Base-by-base conservation (phyloP, 1,139 yeast species). In the Protomyces pachydermus region DNA sequence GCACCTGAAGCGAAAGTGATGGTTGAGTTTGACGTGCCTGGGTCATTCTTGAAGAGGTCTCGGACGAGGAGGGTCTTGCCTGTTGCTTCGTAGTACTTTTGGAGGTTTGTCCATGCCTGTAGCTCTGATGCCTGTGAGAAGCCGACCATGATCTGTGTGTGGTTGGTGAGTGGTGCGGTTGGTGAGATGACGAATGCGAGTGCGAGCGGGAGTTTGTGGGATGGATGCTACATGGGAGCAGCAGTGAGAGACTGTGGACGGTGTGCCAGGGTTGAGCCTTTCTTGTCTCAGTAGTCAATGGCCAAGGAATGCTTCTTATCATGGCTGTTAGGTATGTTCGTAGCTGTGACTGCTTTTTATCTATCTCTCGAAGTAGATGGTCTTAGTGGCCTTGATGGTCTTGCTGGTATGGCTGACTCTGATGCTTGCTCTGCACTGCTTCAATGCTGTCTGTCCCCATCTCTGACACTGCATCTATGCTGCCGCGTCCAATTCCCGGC, bases 41-140 rank as follows among this genome's bases (percentile, higher is more conserved):
- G 77, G 76, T 93, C 97, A 70, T 82, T 78, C 64, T 81, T 76
- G 77, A 93, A 93, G 71, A 88, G 95, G 58, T 86, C 87, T 75
- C 83, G 83, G 68, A 91, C 91, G 69, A 86, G 82, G 76, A 90
- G 82, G 62, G 79, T 72, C 76, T 87, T 84, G 71, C 91, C 95
- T 69, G 80, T 78, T 66, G 83, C 70, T 70, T 87, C 84, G 80
- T 85, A 88, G 70, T 88, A 78, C 66, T 78, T 71, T 79, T 90
- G 87, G 72, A 93, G 84, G 71, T 84, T 79, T 71, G 85, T 81
- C 96, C 96, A 93, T 64, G 97, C 87, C 68, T 91, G 84, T 71
- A 90, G 82, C 69, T 89, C 95, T 63, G 86, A 72, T 61, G 96
- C 82, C 74, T 85, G 82, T 71, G 85, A 82, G 74, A 87, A 87